phyloP scores from a whole-genome alignment of 345 rosid species.

The Gossypium longicalyx region DNA sequence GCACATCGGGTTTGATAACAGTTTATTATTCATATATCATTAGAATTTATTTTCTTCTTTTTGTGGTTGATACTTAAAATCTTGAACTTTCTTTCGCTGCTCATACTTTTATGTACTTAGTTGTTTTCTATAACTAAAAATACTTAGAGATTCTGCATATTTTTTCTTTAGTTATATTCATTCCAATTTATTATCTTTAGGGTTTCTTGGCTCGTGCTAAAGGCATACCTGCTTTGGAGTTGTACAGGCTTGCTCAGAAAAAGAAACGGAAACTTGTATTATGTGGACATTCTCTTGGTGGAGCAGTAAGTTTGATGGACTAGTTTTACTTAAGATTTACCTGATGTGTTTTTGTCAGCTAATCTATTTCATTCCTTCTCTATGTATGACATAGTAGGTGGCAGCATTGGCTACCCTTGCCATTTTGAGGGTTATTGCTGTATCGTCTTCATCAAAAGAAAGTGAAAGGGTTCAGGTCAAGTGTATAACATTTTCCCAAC shows the following conservation, averaged over 20 bases:
- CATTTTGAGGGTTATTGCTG: slow-evolving; percentile 84
- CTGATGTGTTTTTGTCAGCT: slow-evolving; percentile 3
- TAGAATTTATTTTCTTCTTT: slow-evolving; percentile 5
- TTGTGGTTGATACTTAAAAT: neutral
- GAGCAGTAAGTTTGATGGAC: slow-evolving; percentile 64
- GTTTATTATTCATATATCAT: neutral
- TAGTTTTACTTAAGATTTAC: slow-evolving; percentile 12
- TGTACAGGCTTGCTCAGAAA: slow-evolving; percentile 92
- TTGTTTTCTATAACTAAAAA: neutral
- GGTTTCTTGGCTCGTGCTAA: slow-evolving; percentile 97
- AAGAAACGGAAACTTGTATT: slow-evolving; percentile 87
- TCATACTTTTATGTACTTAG: neutral
- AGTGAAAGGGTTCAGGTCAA: slow-evolving; percentile 66
- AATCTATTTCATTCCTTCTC: slow-evolving; percentile 6
- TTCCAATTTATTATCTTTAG: slow-evolving; percentile 30
- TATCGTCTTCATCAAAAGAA: slow-evolving; percentile 69
- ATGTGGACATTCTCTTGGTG: slow-evolving; percentile 99
- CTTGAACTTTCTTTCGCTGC: neutral
- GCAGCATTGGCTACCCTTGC: slow-evolving; percentile 97
- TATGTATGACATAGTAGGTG: slow-evolving; percentile 40
- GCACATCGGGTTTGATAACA: slow-evolving; percentile 79
- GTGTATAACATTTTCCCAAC: slow-evolving; percentile 95
- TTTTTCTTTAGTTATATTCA: neutral
- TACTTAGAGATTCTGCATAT: neutral
- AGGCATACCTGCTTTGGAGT: slow-evolving; percentile 95